These are phyloP conservation scores for Candida corydali DNA, from an alignment of 805 yeast species.

Conservation along the genomic window DNA sequence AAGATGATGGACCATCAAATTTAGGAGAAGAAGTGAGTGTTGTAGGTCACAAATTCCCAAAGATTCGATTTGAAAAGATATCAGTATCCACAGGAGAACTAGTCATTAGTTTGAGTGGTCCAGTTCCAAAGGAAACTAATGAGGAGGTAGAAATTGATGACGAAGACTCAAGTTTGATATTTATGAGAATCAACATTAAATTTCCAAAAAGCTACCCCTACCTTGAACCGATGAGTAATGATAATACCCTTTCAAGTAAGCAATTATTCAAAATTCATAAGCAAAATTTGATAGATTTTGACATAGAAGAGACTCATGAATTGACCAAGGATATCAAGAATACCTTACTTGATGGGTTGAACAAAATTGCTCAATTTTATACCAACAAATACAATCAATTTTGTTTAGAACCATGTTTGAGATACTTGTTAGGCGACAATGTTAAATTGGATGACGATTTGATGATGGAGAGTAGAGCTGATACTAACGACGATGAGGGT, in stretches of 20 bases:
- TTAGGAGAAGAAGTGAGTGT: constrained; percentile 88
- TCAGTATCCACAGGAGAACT: constrained; percentile 83
- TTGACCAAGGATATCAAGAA: constrained; percentile 44
- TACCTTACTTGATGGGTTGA: constrained; percentile 49
- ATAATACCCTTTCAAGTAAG: constrained; percentile 11
- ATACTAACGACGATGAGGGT: constrained; percentile 18
- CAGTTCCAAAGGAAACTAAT: constrained; percentile 13
- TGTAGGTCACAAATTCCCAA: constrained; percentile 87
- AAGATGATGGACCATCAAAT: constrained; percentile 47
- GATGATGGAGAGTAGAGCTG: constrained; percentile 19
- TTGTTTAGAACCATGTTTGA: constrained; percentile 75
- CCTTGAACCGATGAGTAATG: constrained; percentile 38
- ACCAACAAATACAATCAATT: constrained; percentile 52
- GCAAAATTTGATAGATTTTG: constrained; percentile 36
- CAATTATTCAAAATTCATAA: constrained; percentile 17
- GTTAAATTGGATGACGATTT: constrained; percentile 39
- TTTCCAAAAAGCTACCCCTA: constrained; percentile 76
- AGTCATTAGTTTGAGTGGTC: constrained; percentile 72
- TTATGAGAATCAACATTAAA: constrained; percentile 63
- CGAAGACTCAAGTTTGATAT: constrained; percentile 36
- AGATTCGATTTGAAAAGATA: constrained; percentile 78
- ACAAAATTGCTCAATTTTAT: constrained; percentile 53
- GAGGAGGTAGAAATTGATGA: neutral
- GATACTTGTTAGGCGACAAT: constrained; percentile 79
- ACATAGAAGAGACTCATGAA: constrained; percentile 78